These are phyloP conservation scores for Benincasa hispida DNA, from an alignment of 306 rosid genomes.

Conservation along the genomic window DNA sequence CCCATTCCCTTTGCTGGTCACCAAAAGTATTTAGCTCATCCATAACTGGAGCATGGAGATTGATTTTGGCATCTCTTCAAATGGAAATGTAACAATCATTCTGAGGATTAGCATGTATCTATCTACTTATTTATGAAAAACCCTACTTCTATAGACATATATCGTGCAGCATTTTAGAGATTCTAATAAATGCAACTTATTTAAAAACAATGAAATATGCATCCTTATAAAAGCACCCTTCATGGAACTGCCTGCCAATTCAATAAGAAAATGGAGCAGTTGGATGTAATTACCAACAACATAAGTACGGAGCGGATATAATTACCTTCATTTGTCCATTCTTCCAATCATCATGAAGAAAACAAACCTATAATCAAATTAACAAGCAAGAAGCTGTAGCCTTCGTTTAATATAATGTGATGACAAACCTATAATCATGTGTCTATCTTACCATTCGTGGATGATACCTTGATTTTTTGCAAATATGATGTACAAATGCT, in stretches of 20 bases:
- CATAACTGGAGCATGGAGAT: conserved; percentile 29
- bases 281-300: neutral
- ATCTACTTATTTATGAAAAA: neutral
- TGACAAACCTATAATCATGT: no score
- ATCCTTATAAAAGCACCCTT: neutral
- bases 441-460: no score
- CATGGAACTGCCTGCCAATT: neutral
- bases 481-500: no score
- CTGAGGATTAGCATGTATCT: neutral
- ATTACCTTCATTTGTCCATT: neutral
- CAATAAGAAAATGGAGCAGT: neutral
- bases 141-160: neutral
- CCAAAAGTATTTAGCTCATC: conserved; percentile 39
- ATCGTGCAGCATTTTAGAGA: neutral
- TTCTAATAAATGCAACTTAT: neutral
- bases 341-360: neutral
- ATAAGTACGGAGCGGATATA: neutral
- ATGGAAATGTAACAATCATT: neutral
- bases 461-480: no score
- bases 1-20: conserved; percentile 32
- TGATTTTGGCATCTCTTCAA: conserved; percentile 45
- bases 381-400: neutral
- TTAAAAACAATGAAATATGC: neutral
- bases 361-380: neutral
- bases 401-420: neutral